Evolutionary conservation across 306 rosid species (phyloP).

Genomic region (Quercus robur): DNA sequence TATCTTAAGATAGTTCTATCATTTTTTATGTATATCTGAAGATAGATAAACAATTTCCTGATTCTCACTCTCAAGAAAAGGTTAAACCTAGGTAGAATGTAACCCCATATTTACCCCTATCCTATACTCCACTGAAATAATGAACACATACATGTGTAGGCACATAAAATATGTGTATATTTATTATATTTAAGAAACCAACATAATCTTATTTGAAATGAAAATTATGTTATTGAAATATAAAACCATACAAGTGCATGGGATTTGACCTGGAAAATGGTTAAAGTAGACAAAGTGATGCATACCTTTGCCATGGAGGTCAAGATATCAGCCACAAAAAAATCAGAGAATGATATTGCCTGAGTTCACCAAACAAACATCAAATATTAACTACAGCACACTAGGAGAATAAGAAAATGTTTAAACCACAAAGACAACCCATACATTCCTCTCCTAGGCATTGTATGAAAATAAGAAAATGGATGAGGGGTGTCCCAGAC

Average conservation of each 20-base stretch:
- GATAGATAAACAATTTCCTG: conserved; percentile 21
- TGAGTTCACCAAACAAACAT: conserved; percentile 42
- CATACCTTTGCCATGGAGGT: conserved; percentile 96
- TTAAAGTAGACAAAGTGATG: conserved; percentile 18
- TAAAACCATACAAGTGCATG: conserved; percentile 9
- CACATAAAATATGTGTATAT: not conserved
- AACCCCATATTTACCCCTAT: not conserved
- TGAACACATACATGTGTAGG: not conserved
- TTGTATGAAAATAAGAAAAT: too few relatives aligned
- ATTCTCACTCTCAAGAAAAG: not conserved
- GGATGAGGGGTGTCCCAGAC: not conserved
- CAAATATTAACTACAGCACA: conserved; percentile 21
- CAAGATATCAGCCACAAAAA: conserved; percentile 94
- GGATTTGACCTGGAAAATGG: conserved; percentile 14
- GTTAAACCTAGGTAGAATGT: not conserved
- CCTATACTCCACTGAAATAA: not conserved
- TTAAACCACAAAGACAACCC: not conserved
- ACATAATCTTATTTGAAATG: not conserved
- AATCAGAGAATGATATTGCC: conserved; percentile 93
- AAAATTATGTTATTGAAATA: not conserved
- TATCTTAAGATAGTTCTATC: not conserved
- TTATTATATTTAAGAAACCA: not conserved
- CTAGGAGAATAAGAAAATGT: not conserved
- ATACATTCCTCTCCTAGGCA: not conserved
- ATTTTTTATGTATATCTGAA: not conserved